Evolutionary conservation across 1,139 yeast genomes (phyloP).

Genomic region (Candida sanyaensis): DNA sequence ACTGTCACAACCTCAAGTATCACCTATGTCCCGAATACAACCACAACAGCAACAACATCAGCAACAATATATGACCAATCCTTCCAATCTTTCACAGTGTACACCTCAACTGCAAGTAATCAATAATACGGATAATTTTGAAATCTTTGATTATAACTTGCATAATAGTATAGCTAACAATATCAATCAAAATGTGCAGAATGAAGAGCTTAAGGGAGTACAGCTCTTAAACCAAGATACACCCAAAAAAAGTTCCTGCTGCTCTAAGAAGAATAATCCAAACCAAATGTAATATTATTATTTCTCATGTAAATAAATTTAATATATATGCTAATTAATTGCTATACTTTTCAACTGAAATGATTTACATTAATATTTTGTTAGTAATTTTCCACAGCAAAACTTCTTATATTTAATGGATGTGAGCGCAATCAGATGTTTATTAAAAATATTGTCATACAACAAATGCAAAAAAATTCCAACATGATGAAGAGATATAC

Average conservation of each 20-base stretch:
- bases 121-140: background rate
- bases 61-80: slow-evolving; percentile 39
- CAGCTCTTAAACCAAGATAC: background rate
- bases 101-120: background rate
- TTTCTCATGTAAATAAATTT: background rate
- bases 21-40: slow-evolving; percentile 45
- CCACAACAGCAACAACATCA: slow-evolving; percentile 39
- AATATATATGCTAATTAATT: background rate
- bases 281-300: background rate
- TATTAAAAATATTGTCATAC: too few species aligned
- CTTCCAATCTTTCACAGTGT: too few species aligned
- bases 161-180: background rate
- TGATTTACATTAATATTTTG: too few species aligned
- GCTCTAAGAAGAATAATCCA: background rate
- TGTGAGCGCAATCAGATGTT: too few species aligned
- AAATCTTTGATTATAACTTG: background rate
- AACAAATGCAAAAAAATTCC: too few species aligned
- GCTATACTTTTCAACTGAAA: too few species aligned
- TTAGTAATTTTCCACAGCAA: too few species aligned
- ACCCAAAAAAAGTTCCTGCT: background rate
- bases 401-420: too few species aligned
- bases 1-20: slow-evolving; percentile 29
- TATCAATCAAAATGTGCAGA: background rate
- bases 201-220: background rate
- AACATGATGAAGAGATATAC: too few species aligned